Percentiles rank a stretch among this genome's conserved stretches.
Conservation (phyloP, 192 early-diverging fungal species). For the Coemansia sp. region DNA sequence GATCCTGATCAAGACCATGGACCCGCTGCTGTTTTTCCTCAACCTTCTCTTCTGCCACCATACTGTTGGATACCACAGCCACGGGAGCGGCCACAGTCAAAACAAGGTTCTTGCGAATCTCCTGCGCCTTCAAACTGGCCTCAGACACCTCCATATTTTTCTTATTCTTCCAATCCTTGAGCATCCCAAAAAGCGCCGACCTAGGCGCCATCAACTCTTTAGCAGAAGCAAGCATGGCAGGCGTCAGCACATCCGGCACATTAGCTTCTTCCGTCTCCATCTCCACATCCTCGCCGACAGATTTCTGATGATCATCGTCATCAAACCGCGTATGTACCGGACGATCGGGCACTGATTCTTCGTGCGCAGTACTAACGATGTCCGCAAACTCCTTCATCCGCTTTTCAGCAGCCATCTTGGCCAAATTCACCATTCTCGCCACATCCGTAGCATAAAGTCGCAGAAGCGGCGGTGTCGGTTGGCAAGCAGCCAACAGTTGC, state of each 20-base stretch:
- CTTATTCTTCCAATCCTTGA: background rate
- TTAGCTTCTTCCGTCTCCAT: constrained; percentile 19
- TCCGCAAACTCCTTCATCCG: constrained; percentile 6
- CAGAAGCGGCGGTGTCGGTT: constrained; percentile 82
- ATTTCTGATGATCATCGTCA: constrained; percentile 1
- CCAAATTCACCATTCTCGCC: constrained; percentile 55
- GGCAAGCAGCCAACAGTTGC: constrained; percentile 72
- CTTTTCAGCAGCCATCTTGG: constrained; percentile 4
- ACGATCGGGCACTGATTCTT: background rate
- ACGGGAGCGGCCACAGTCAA: constrained; percentile 30
- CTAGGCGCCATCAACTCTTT: constrained; percentile 9
- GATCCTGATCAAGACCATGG: background rate
- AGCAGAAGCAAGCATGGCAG: background rate
- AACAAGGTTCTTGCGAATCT: constrained; percentile 34
- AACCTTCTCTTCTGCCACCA: constrained; percentile 5
- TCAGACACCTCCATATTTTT: background rate
- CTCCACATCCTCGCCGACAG: constrained; percentile 8
- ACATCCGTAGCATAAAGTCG: constrained; percentile 80
- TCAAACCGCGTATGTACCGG: constrained; percentile 50
- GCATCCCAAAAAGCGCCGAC: constrained; percentile 38
- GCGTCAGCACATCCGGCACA: background rate
- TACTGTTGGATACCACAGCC: background rate
- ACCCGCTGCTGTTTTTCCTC: background rate
- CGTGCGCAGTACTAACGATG: background rate
- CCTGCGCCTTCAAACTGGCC: constrained; percentile 15